phyloP scores from a whole-genome alignment of 2,329 filamentous ascomycete species.

The Botryotinia narcissicola region DNA sequence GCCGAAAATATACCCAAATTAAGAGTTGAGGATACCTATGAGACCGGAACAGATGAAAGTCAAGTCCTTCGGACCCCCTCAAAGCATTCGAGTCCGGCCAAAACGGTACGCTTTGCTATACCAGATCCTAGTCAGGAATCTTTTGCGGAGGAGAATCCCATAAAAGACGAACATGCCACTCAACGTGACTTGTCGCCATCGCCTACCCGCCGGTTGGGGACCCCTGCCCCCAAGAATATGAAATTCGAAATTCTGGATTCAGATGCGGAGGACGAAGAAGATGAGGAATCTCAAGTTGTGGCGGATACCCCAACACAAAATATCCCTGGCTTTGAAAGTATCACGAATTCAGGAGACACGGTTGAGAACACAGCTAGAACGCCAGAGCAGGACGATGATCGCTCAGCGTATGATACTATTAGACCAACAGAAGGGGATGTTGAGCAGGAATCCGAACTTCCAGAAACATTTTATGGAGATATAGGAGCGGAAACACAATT shows the following conservation, averaged over 20 bases:
- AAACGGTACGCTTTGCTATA: conserved; percentile 34
- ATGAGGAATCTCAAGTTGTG: conserved; percentile 12
- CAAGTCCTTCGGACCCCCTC: conserved; percentile 27
- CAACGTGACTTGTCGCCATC: background rate
- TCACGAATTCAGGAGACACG: background rate
- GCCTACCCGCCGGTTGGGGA: background rate
- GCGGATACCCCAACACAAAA: background rate
- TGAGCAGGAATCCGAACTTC: conserved; percentile 11
- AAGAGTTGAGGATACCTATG: conserved; percentile 34
- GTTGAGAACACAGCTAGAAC: background rate
- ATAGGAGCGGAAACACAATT: conserved; percentile 34
- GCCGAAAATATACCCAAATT: conserved; percentile 28
- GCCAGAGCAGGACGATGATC: background rate
- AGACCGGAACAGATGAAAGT: conserved; percentile 28
- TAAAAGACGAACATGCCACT: background rate
- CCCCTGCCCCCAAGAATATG: conserved; percentile 5
- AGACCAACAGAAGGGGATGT: background rate
- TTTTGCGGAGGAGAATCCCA: conserved; percentile 19
- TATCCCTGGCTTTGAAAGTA: background rate
- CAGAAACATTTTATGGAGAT: conserved; percentile 36
- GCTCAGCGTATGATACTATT: background rate
- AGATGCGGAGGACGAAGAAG: conserved; percentile 27
- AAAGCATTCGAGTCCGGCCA: conserved; percentile 32
- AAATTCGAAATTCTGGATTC: conserved; percentile 36
- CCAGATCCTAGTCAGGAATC: conserved; percentile 19